Evolutionary conservation across 208 protist species (phyloP).

Genomic region (Acanthamoeba culbertsoni): DNA sequence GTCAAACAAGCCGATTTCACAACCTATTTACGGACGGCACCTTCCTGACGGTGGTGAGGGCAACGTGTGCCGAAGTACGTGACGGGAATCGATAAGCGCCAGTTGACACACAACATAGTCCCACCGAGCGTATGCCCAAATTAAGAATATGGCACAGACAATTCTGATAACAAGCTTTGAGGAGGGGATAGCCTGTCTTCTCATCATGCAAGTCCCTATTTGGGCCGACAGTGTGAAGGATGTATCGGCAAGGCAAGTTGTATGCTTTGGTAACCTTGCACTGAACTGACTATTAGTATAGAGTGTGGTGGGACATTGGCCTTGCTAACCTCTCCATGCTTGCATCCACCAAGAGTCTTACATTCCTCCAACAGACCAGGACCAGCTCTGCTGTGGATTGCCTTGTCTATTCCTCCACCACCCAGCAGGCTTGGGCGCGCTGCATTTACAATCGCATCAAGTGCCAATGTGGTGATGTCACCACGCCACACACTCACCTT

Average conservation of each 20-base stretch:
- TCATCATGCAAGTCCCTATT: not conserved
- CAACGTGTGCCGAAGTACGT: not conserved
- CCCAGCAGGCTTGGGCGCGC: constrained; percentile 68
- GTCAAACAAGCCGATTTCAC: not conserved
- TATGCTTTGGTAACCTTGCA: constrained; percentile 66
- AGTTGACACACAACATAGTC: constrained; percentile 69
- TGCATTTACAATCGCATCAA: constrained; percentile 74
- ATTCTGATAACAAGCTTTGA: constrained; percentile 1
- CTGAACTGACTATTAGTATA: not conserved
- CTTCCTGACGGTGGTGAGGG: not conserved
- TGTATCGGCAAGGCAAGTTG: constrained; percentile 60
- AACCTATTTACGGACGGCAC: not conserved
- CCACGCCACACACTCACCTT: constrained; percentile 81
- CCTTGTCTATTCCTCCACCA: constrained; percentile 77
- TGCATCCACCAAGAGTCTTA: not conserved
- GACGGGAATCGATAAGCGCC: constrained; percentile 70
- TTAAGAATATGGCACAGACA: constrained; percentile 11
- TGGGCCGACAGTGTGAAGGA: constrained; percentile 76
- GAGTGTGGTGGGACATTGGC: too few species aligned
- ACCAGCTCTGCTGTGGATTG: constrained; percentile 57
- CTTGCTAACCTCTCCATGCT: not conserved
- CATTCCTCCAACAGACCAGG: constrained; percentile 51
- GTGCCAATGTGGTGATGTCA: constrained; percentile 80
- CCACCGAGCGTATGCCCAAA: not conserved
- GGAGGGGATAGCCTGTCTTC: not conserved